Conservation (phyloP, 352 stramenopile genomes). For the Thraustotheca clavata region DNA sequence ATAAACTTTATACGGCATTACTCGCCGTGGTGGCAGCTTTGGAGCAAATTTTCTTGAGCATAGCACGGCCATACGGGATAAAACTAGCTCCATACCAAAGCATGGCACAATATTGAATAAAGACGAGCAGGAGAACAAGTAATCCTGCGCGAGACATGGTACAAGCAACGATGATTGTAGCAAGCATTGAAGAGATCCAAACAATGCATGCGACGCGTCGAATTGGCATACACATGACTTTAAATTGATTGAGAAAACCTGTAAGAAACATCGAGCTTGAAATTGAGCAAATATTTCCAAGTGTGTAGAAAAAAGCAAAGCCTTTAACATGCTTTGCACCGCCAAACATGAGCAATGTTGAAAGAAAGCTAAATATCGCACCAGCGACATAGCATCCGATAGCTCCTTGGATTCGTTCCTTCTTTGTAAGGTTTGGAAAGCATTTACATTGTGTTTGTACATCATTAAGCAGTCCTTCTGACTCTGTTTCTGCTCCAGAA, state of each 20-base stretch:
- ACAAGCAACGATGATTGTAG: slow-evolving; percentile 67
- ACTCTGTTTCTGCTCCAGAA: slow-evolving; percentile 9
- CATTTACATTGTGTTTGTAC: slow-evolving; percentile 53
- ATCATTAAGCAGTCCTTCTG: slow-evolving; percentile 59
- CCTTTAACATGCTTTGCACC: slow-evolving; percentile 71
- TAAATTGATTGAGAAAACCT: slow-evolving; percentile 51
- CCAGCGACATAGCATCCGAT: slow-evolving; percentile 64
- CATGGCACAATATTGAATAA: slow-evolving; percentile 74
- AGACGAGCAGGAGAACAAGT: slow-evolving; percentile 61
- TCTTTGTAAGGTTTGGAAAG: slow-evolving; percentile 47
- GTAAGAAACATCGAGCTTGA: slow-evolving; percentile 74
- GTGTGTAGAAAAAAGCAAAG: slow-evolving; percentile 82
- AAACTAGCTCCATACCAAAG: slow-evolving; percentile 79
- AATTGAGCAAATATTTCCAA: slow-evolving; percentile 73
- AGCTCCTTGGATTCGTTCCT: slow-evolving; percentile 65
- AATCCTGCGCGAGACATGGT: slow-evolving; percentile 55
- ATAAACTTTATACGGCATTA: background rate
- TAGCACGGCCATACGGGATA: slow-evolving; percentile 65
- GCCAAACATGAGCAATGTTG: slow-evolving; percentile 74
- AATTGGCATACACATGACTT: slow-evolving; percentile 81
- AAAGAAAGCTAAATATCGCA: slow-evolving; percentile 62
- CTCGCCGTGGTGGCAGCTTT: slow-evolving; percentile 29
- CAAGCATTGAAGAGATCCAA: slow-evolving; percentile 65
- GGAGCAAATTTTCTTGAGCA: slow-evolving; percentile 61
- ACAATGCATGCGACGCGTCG: slow-evolving; percentile 68